Conservation (phyloP, 1,139 yeast species). For the Pichia sp. region DNA sequence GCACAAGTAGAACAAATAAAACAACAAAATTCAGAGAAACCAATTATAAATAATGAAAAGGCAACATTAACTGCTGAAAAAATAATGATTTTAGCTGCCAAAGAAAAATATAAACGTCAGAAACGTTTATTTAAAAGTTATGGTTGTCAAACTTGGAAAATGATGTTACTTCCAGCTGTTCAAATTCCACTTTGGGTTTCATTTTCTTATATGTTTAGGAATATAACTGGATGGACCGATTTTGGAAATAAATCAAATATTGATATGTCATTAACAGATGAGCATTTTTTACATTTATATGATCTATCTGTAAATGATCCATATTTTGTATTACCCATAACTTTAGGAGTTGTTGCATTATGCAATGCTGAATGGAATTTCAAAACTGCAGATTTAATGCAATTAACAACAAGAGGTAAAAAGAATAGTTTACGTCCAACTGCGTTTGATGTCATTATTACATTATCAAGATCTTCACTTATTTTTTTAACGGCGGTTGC, state of each 20-base stretch:
- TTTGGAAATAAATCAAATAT: constrained; percentile 40
- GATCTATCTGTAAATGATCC: constrained; percentile 62
- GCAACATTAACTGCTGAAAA: constrained; percentile 68
- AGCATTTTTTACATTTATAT: constrained; percentile 50
- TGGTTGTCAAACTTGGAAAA: constrained; percentile 76
- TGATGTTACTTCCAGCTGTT: constrained; percentile 59
- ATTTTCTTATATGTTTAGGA: constrained; percentile 68
- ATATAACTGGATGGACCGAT: constrained; percentile 65
- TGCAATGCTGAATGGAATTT: constrained; percentile 76
- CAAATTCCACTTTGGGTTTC: constrained; percentile 89
- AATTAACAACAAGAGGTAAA: constrained; percentile 31
- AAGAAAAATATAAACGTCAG: constrained; percentile 73
- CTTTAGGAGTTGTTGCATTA: constrained; percentile 63
- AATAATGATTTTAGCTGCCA: constrained; percentile 62
- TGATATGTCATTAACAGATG: constrained; percentile 48
- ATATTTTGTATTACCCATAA: constrained; percentile 57
- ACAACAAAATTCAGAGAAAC: constrained; percentile 12
- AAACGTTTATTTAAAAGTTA: constrained; percentile 57
- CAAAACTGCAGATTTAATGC: constrained; percentile 49
- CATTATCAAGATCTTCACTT: constrained; percentile 65
- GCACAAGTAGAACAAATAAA: constrained; percentile 33
- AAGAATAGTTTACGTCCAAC: constrained; percentile 42
- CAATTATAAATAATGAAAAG: constrained; percentile 23
- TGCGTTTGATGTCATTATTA: constrained; percentile 53
- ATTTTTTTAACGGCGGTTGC: constrained; percentile 79